A percentile compares a stretch with the other conserved stretches of the same genome.
Conservation (phyloP, 1,284 basidiomycete species). For the Cutaneotrichosporon cutaneum region DNA sequence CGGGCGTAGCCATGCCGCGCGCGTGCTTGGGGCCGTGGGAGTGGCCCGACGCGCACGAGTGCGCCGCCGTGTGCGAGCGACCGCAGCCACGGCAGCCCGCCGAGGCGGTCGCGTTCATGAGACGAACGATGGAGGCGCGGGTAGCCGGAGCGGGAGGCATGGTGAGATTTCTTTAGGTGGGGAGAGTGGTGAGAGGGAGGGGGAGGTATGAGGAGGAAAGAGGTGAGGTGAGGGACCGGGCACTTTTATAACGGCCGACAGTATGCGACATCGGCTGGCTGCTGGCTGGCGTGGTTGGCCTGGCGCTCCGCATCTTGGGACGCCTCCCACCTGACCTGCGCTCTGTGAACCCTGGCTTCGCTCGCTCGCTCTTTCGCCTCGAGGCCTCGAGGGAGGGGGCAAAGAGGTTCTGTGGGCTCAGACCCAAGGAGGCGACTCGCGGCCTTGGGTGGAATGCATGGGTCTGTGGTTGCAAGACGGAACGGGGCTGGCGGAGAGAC, state of each 20-base stretch:
- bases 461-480: too few relatives aligned
- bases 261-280: neutral
- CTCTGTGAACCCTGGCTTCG: neutral
- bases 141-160: conserved; percentile 38
- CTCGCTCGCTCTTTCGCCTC: neutral
- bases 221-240: neutral
- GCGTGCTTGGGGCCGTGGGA: conserved; percentile 20
- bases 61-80: conserved; percentile 33
- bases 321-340: neutral
- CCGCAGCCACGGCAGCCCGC: conserved; percentile 49
- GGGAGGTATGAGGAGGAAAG: conserved; percentile 1
- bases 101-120: conserved; percentile 43
- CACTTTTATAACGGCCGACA: neutral
- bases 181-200: neutral
- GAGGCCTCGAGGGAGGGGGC: neutral
- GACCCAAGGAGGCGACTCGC: too few relatives aligned
- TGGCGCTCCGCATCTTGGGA: neutral
- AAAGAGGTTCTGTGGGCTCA: neutral
- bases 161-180: conserved; percentile 12
- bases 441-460: neutral
- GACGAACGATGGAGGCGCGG: conserved; percentile 41
- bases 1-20: conserved; percentile 70
- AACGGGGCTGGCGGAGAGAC: neutral
- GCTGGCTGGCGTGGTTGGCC: neutral
- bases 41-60: conserved; percentile 18